Percentiles rank a stretch among this genome's conserved stretches.
Conservation (phyloP, 371 early-diverging fungal genomes). For the Actinomortierella ambigua region DNA sequence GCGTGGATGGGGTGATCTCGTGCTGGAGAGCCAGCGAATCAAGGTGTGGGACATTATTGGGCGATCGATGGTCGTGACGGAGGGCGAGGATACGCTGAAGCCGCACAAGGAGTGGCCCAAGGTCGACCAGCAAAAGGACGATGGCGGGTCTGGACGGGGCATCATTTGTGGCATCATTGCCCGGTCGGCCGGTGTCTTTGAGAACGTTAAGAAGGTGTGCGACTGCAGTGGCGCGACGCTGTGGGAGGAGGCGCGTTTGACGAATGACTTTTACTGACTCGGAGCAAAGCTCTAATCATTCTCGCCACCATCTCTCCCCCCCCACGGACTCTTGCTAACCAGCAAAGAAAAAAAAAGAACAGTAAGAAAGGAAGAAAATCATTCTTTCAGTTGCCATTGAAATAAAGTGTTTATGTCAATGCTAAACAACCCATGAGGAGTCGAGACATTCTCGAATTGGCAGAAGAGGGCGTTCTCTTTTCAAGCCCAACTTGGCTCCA, state of each 20-base stretch:
- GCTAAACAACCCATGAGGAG: too few relatives aligned
- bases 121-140: constrained; percentile 35
- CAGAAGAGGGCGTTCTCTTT: too few relatives aligned
- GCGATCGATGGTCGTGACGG: constrained; percentile 76
- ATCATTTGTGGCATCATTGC: constrained; percentile 85
- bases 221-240: constrained; percentile 85
- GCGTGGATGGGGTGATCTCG: constrained; percentile 79
- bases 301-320: too few relatives aligned
- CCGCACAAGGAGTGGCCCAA: too few relatives aligned
- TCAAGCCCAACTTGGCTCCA: too few relatives aligned
- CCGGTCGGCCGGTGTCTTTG: constrained; percentile 88
- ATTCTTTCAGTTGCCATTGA: too few relatives aligned
- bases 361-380: too few relatives aligned
- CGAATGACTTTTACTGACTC: constrained; percentile 38
- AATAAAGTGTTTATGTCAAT: too few relatives aligned
- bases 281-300: too few relatives aligned
- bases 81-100: constrained; percentile 48
- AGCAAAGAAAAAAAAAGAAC: too few relatives aligned
- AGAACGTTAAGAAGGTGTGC: constrained; percentile 89
- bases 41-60: constrained; percentile 91
- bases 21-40: constrained; percentile 70
- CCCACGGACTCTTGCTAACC: too few relatives aligned
- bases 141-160: constrained; percentile 70
- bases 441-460: too few relatives aligned
- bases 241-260: constrained; percentile 78